A percentile compares a stretch with the other conserved stretches of the same genome.
Conservation (phyloP, 371 early-diverging fungal species). For the Rhizopus arrhizus region DNA sequence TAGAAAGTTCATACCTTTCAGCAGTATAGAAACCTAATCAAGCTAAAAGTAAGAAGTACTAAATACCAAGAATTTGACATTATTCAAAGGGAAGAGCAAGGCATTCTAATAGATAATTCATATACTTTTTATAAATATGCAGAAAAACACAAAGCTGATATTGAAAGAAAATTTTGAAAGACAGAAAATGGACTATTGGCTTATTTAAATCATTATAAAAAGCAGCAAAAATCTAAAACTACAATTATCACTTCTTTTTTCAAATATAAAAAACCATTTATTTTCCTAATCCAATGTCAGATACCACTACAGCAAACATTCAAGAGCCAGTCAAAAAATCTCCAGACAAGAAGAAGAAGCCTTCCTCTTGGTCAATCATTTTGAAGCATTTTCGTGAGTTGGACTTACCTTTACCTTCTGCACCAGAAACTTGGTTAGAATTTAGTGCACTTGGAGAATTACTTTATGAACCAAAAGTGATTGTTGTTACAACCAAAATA, state of each 20-base stretch:
- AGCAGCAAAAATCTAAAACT: conserved; percentile 8
- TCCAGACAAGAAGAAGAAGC: conserved; percentile 12
- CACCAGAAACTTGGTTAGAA: conserved; percentile 31
- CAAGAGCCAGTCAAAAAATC: neutral
- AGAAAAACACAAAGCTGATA: conserved; percentile 32
- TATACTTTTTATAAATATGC: too few relatives aligned
- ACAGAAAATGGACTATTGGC: conserved; percentile 32
- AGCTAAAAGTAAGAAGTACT: too few relatives aligned
- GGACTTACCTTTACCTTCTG: conserved; percentile 33
- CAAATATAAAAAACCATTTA: neutral
- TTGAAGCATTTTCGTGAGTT: conserved; percentile 26
- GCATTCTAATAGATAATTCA: neutral
- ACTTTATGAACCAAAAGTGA: conserved; percentile 37
- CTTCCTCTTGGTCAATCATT: conserved; percentile 20
- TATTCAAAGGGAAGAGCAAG: conserved; percentile 3
- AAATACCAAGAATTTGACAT: neutral
- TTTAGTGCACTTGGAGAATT: conserved; percentile 37
- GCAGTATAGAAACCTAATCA: too few relatives aligned
- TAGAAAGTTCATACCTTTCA: too few relatives aligned
- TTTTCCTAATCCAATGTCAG: conserved; percentile 1
- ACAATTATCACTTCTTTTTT: conserved; percentile 5
- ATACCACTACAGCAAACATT: neutral
- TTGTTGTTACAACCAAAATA: conserved; percentile 35
- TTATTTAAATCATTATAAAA: conserved; percentile 23
- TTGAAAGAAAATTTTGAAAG: conserved; percentile 27